Base-by-base conservation (phyloP, 129 eudicot species). In the Centaurea solstitialis region DNA sequence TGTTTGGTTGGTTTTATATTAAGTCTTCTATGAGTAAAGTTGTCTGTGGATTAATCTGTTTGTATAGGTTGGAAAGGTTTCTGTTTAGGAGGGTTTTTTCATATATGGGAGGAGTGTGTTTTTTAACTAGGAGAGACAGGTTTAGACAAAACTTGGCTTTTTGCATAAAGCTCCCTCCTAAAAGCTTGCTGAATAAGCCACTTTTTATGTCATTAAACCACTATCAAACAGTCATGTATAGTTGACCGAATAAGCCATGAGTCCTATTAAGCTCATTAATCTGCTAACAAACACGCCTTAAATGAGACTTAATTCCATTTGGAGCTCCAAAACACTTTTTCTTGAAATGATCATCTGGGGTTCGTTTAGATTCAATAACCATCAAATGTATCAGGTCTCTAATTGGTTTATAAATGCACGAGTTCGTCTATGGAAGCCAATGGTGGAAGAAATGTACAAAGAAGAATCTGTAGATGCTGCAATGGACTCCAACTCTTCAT, bases 381-480 rank as follows among this genome's bases (percentile, higher is more conserved):
- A 47, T 26, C 7, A 64, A 38, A 74, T 35, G 62, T 20, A 15
- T 74, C 83, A 91, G 97, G 97, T 91, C 20, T 84, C 97, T 26
- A 91, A 91, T 61, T 91, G 97, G 97, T 91, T 91, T 68, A 91
- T 89, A 50, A 89, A 91, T 33, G 93, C 97, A 68, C 81, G 97
- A 24, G 97, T 89, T 6, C 89, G 97, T 37, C 79, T 91, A 13
- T 91, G 97, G 97, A 91, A 91, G 79, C 97, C 97, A 26, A 92
- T 92, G 97, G 92, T 92, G 68, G 94, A 92, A 81, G 92, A 89
- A 84, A 88, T 92, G 73, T 90, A 92, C 80, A 84, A 90, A 74
- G 83, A 86, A 70, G 93, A 89, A 76, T 75, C 75, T 40, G 70
- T 69, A 59, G 80, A 78, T 26, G 71, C 83, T 66, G 84, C 28